Evolutionary conservation across 768 basidiomycete genomes (phyloP), one percentile per base, ranked within the genome.

Genomic region (Saitozyma sp.): DNA sequence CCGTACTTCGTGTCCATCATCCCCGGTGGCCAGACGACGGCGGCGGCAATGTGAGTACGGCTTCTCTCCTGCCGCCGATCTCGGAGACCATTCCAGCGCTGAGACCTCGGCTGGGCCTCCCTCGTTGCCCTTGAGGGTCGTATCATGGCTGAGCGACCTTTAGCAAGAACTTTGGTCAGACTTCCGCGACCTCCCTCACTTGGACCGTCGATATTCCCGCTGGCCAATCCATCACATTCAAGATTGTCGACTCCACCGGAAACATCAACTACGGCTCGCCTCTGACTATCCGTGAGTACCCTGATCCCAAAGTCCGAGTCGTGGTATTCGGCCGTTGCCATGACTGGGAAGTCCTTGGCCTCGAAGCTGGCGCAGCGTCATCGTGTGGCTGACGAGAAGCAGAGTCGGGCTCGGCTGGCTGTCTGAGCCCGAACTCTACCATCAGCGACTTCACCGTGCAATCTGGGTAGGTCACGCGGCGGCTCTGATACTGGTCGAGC

Each of bases 221-320:
- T 8, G 74, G 74, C n/a, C 84, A 83, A 1, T 74, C 67, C 19
- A 74, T 91, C 56, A 86, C 85, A 56, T 73, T 91, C 39, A 82
- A 79, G 9, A 67, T 92, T 65, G 84, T 83, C 73, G 91, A 92
- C 73, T 76, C 57, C 60, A 84, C 80, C 42, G 90, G 91, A 61
- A 50, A 42, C 9, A 65, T 65, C 58, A 72, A 72, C 62, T 72
- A 69, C 56, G 46, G 61, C 29, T 37, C 56, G 17, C 39, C 58
- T 49, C 53, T 58, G 20, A 56, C 62, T 50, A 57, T 66, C 60
- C 62, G 67, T 67, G 55, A 52, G 56, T 67, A 42, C 41, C 41
- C 10, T 63, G 39, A 58, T 14, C 56, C 14, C 41, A 50, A 9
- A 43, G 13, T 56, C 38, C 9, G 16, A 29, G 55, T 50, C 61